Base-by-base conservation (phyloP, 2,329 filamentous ascomycete species). In the Paraphaeosphaeria sporulosa region DNA sequence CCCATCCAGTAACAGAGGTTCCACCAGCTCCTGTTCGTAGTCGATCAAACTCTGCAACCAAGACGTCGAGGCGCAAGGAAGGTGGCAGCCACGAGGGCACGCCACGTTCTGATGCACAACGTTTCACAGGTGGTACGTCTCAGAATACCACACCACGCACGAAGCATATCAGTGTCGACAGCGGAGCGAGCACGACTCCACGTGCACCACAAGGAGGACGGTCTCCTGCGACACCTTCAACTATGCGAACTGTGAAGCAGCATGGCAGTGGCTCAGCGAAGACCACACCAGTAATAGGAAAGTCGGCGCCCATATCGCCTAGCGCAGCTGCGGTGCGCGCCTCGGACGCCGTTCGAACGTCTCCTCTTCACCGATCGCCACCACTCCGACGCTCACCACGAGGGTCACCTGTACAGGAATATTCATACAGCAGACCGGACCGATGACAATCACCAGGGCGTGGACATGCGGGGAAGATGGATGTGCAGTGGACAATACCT, bases 401-500 rank as follows among this genome's bases (percentile, higher is more conserved):
- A 30, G 61, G 64, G 19, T 75, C 73, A 34, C 72, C 74, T 1
- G 68, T 58, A 32, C 68, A 69, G 56, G 71, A 69, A 54, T 71
- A 64, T 64, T 67, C 66, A 36, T 64, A 76, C 62, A 58, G 53
- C 4, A 58, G 66, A 38, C 68, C 68, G 57, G 69, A 70, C 30
- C 67, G 68, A 64, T 76, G 74, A 77, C 74, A 71, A 58, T 62
- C 66, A 70, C 66, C 67, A 67, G 72, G 73, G 71, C 51, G 64
- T 64, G 73, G 74, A 53, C 69, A 70, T 55, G 55, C 69, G 62
- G 70, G 73, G 49, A 76, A 71, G 60, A 75, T 77, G 73, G 70
- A 75, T 55, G 74, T 77, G 13, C 69, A 76, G 60, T 77, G 73
- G 73, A 72, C 71, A 9, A 70, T 71, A 27, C 67, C 72, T 12